These are phyloP conservation scores for Sclerotinia glacialis DNA, from an alignment of 2,329 filamentous ascomycete species.

Conservation along the genomic window DNA sequence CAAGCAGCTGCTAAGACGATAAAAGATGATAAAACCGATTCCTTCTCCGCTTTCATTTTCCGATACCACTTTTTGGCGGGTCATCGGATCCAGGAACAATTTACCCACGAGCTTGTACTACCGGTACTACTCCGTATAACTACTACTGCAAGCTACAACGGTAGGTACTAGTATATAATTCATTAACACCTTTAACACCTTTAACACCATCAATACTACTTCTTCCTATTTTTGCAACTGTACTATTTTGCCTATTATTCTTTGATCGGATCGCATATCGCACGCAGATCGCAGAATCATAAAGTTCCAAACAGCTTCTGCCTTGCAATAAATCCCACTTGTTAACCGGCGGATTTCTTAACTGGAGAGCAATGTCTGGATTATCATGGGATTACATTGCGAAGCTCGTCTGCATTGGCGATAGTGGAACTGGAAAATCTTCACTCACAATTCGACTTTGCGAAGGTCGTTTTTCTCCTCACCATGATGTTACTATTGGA, in stretches of 20 bases:
- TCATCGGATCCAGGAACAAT: not conserved
- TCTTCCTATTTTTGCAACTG: not conserved
- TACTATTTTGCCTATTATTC: not conserved
- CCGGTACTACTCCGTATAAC: not conserved
- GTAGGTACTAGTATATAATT: too few relatives aligned
- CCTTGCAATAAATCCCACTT: not conserved
- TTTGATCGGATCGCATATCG: not conserved
- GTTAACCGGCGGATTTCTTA: not conserved
- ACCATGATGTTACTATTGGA: slow-evolving; percentile 96
- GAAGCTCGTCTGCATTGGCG: slow-evolving; percentile 96
- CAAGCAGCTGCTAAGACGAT: too few relatives aligned
- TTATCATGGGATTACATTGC: slow-evolving; percentile 97
- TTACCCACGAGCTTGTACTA: not conserved
- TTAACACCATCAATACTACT: not conserved
- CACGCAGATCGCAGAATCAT: not conserved
- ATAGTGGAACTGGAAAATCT: slow-evolving; percentile 94
- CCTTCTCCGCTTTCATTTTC: slow-evolving; percentile 1
- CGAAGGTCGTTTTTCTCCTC: slow-evolving; percentile 89
- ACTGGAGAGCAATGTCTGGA: slow-evolving; percentile 47
- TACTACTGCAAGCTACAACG: too few relatives aligned
- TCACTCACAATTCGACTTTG: slow-evolving; percentile 91
- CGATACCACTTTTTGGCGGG: not conserved
- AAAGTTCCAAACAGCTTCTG: not conserved
- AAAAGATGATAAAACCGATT: too few relatives aligned
- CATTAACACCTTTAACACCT: not conserved